Percentiles rank a stretch among this genome's conserved stretches.
Conservation (phyloP, 176 grass and related monocot genomes). For the Zea luxurians region DNA sequence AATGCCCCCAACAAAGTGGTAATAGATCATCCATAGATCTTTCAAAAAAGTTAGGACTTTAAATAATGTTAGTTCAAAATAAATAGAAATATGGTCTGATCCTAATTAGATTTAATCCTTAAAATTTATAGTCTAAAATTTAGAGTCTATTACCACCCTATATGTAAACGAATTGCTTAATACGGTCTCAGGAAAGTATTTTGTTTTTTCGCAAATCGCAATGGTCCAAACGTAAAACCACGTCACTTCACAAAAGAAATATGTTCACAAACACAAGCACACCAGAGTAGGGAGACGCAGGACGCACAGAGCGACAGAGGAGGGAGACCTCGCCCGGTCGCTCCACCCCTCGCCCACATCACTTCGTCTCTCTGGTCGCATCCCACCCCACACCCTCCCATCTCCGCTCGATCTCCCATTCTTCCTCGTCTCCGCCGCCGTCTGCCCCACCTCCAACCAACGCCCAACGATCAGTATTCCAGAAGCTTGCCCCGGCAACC, state of each 20-base stretch:
- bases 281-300: background rate
- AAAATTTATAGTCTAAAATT: too few relatives aligned
- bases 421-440: conserved; percentile 25
- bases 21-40: too few relatives aligned
- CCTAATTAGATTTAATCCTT: too few relatives aligned
- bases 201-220: background rate
- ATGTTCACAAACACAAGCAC: conserved; percentile 1
- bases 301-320: background rate
- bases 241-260: conserved; percentile 18
- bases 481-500: background rate
- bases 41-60: too few relatives aligned
- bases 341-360: conserved; percentile 23
- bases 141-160: too few relatives aligned
- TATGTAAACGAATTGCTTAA: too few relatives aligned
- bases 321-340: conserved; percentile 27
- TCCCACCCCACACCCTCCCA: background rate
- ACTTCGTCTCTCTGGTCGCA: conserved; percentile 6
- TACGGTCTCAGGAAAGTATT: background rate
- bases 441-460: background rate
- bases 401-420: conserved; percentile 47
- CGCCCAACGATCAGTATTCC: conserved; percentile 10
- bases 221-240: background rate
- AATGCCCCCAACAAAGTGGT: too few relatives aligned
- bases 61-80: too few relatives aligned
- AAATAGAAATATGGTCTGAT: too few relatives aligned